Conservation (phyloP, 2,329 filamentous ascomycete genomes). For the Capronia epimyces region DNA sequence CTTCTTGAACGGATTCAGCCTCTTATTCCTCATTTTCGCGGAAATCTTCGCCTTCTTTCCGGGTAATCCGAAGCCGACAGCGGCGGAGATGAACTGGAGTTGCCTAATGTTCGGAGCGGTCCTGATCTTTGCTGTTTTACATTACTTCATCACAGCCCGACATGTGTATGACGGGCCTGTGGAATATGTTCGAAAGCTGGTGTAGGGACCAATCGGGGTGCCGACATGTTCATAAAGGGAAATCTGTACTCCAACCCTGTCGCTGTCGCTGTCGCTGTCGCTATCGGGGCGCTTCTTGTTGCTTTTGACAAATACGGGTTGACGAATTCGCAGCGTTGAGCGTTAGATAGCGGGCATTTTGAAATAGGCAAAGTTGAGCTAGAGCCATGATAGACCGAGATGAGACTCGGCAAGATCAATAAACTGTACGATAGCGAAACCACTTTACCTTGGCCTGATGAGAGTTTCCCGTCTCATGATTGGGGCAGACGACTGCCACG, state of each 20-base stretch:
- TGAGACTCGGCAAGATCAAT: too few relatives aligned
- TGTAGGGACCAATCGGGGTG: not conserved
- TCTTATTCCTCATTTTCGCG: constrained; percentile 28
- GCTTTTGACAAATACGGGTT: not conserved
- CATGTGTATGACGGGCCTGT: constrained; percentile 33
- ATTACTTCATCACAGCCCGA: constrained; percentile 30
- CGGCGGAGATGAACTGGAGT: constrained; percentile 32
- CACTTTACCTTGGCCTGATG: too few relatives aligned
- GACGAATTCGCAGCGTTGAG: not conserved
- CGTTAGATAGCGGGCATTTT: not conserved
- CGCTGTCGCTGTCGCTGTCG: not conserved
- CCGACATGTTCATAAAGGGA: not conserved
- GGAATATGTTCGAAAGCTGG: constrained; percentile 29
- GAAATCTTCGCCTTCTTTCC: constrained; percentile 33
- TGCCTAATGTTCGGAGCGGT: constrained; percentile 30
- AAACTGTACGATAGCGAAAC: too few relatives aligned
- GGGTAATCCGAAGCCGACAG: constrained; percentile 19
- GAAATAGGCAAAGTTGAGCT: too few relatives aligned
- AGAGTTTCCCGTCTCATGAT: too few relatives aligned
- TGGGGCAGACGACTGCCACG: too few relatives aligned
- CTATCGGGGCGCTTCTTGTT: too few relatives aligned
- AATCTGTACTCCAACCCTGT: not conserved
- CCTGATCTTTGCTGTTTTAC: constrained; percentile 28
- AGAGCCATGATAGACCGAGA: too few relatives aligned
- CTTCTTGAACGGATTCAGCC: constrained; percentile 36